phyloP scores from a whole-genome alignment of 1,284 basidiomycete species.

The Taiwanofungus camphoratus region DNA sequence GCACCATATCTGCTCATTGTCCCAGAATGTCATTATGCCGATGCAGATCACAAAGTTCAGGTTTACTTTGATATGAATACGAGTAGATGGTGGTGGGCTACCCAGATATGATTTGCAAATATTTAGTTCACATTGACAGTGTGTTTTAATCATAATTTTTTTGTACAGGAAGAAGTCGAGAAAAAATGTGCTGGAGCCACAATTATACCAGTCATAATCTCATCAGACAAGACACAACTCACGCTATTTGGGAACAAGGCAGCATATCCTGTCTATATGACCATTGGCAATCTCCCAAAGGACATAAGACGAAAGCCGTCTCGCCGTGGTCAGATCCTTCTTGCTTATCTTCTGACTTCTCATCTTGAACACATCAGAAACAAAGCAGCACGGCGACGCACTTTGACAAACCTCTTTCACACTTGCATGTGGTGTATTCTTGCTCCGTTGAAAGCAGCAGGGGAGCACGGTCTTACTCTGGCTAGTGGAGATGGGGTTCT shows the following conservation, averaged over 20 bases:
- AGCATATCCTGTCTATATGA: conserved; percentile 6
- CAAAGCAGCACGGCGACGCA: not conserved
- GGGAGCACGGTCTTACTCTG: conserved; percentile 11
- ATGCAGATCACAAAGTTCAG: too few relatives aligned
- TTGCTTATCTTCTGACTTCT: not conserved
- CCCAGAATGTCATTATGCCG: not conserved
- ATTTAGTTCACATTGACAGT: not conserved
- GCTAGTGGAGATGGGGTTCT: conserved; percentile 11
- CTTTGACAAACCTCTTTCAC: conserved; percentile 22
- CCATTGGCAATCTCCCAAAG: conserved; percentile 4
- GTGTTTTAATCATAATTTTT: not conserved
- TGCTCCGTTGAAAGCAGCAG: conserved; percentile 9
- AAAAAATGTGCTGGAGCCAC: too few relatives aligned
- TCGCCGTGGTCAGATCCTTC: not conserved
- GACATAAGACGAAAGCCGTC: conserved; percentile 2
- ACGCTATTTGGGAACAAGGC: conserved; percentile 4
- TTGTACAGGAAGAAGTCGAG: too few relatives aligned
- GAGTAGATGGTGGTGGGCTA: conserved; percentile 1
- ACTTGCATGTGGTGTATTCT: conserved; percentile 15
- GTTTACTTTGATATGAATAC: conserved; percentile 6
- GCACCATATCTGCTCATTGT: not conserved
- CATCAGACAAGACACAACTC: conserved; percentile 6
- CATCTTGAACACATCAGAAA: not conserved
- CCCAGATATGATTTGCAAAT: conserved; percentile 1
- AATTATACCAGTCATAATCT: conserved; percentile 2